A percentile compares a stretch with the other conserved stretches of the same genome.
Evolutionary conservation across 1,139 yeast genomes (phyloP).

Genomic region (Pneumocystis oryctolagi): DNA sequence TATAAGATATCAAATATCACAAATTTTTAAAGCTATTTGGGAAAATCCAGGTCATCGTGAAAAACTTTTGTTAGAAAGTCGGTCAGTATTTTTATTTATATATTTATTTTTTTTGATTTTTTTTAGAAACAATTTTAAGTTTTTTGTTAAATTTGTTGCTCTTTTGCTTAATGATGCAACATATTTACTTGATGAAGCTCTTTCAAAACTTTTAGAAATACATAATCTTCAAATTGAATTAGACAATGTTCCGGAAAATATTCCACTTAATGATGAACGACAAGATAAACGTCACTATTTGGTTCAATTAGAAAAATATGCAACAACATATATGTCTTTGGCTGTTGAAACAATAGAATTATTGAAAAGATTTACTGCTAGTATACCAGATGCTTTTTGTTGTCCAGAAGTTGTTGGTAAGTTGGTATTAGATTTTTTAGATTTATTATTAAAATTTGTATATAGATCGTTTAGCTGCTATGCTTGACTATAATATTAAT

Average conservation of each 20-base stretch:
- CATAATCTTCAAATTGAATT: slow-evolving; percentile 54
- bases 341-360: slow-evolving; percentile 71
- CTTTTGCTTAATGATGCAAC: slow-evolving; percentile 91
- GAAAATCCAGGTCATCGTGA: slow-evolving; percentile 48
- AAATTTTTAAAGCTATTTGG: slow-evolving; percentile 74
- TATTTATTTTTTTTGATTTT: not conserved
- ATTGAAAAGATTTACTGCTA: slow-evolving; percentile 66
- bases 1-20: slow-evolving; percentile 72
- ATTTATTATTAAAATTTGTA: not conserved
- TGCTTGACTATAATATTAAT: slow-evolving; percentile 81
- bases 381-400: slow-evolving; percentile 74
- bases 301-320: slow-evolving; percentile 54
- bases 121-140: slow-evolving; percentile 41
- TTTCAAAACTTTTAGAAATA: slow-evolving; percentile 61
- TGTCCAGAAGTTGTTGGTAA: slow-evolving; percentile 69
- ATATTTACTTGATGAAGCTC: slow-evolving; percentile 76
- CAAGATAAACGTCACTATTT: slow-evolving; percentile 22
- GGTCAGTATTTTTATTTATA: slow-evolving; percentile 11
- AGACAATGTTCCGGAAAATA: slow-evolving; percentile 15
- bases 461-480: slow-evolving; percentile 63
- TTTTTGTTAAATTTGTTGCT: slow-evolving; percentile 83
- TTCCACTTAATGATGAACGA: slow-evolving; percentile 14
- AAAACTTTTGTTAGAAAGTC: slow-evolving; percentile 56
- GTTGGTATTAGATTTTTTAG: not conserved
- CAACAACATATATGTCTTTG: slow-evolving; percentile 67